Base-by-base conservation (phyloP, 2,329 filamentous ascomycete species). In the Neofusicoccum ribis region DNA sequence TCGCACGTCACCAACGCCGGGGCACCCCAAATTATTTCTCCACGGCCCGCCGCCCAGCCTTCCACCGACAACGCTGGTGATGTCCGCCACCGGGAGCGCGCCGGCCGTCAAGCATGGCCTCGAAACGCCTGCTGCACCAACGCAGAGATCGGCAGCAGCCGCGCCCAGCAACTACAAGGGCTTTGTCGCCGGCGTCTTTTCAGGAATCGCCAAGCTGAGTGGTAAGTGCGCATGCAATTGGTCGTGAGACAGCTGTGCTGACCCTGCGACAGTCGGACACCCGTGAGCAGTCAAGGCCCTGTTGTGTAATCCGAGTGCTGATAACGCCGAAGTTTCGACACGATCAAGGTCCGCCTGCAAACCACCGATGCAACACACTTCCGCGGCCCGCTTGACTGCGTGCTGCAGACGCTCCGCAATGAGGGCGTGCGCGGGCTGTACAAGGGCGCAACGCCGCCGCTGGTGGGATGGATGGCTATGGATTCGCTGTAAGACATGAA, bases 381-480 rank as follows among this genome's bases (percentile, higher is more conserved):
- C 83, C 84, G 84, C 68, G 95, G 95, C 0, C 93, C 95, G 0
- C 77, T 96, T 37, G 89, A 97, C 77, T 98, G 95, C 75, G 81
- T 97, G 9, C 78, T 91, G 64, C 89, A 94, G 76, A 99, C 95
- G 9, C 69, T 98, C 34, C 87, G 90, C 67, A 90, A 93, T 75
- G 95, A 99, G 78, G 94, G 94, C 54, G 80, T 96, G 52, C 80
- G 84, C 59, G 95, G 92, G 3, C 83, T 99, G 47, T 99, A 98
- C 85, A 99, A 98, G 81, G 93, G 94, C 72, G 93, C 93, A 11
- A 92, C 91, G 34, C 94, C 94, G 64, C 95, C 95, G 61, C 83
- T 98, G 56, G 88, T 97, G 60, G 95, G 95, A 71, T 98, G 95
- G 95, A 97, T 98, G 91, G 92, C 96, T 73, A 98, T 98, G 94